phyloP scores from a whole-genome alignment of 108 stramenopile species.

The Fragilaria radians region DNA sequence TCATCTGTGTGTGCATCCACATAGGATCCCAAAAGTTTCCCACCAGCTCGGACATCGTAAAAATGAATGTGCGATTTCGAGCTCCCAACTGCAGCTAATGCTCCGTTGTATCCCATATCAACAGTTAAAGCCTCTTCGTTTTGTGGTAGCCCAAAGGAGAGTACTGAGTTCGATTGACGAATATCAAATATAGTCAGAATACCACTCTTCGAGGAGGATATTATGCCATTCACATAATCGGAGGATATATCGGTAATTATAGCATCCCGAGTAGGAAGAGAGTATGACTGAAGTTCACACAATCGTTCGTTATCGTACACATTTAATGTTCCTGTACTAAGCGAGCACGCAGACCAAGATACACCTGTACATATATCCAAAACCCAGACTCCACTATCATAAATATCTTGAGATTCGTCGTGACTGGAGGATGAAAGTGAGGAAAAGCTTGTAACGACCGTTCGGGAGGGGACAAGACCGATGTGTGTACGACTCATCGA shows the following conservation, averaged over 20 bases:
- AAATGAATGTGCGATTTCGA: slow-evolving; percentile 63
- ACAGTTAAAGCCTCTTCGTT: slow-evolving; percentile 58
- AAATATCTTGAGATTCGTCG: slow-evolving; percentile 3
- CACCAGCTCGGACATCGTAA: slow-evolving; percentile 46
- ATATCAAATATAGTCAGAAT: slow-evolving; percentile 54
- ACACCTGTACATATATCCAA: slow-evolving; percentile 2
- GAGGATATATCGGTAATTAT: slow-evolving; percentile 5
- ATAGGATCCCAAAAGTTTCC: slow-evolving; percentile 56
- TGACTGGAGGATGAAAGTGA: not conserved
- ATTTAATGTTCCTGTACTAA: slow-evolving; percentile 47
- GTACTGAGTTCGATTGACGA: slow-evolving; percentile 22
- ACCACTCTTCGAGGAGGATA: slow-evolving; percentile 54
- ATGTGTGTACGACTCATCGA: no score
- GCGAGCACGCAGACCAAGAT: slow-evolving; percentile 31
- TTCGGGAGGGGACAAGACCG: not conserved
- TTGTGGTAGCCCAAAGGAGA: slow-evolving; percentile 16
- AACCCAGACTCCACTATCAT: slow-evolving; percentile 55
- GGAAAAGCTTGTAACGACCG: not conserved
- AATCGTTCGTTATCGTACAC: slow-evolving; percentile 38
- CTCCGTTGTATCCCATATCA: slow-evolving; percentile 70
- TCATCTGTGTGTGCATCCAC: slow-evolving; percentile 79
- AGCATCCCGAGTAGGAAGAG: not conserved
- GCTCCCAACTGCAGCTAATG: slow-evolving; percentile 69
- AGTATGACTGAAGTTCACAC: slow-evolving; percentile 22
- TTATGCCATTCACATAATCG: slow-evolving; percentile 19